Base-by-base conservation (phyloP, 768 basidiomycete genomes). In the Saitozyma sp. region DNA sequence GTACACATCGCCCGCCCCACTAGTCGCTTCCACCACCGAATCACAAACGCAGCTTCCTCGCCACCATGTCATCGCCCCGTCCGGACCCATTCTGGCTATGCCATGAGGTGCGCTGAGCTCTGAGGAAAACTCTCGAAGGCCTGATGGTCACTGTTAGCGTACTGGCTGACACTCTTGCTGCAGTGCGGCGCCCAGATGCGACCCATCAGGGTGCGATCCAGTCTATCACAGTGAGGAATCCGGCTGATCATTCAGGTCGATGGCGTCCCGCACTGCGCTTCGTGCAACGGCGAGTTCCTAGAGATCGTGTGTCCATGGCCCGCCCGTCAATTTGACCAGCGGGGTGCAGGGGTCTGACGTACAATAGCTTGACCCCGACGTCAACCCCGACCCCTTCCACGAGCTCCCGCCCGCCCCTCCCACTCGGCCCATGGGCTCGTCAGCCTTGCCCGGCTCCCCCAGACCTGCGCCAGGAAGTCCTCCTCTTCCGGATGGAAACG, bases 111-210 rank as follows among this genome's bases (percentile, higher is more conserved):
- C 48, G 71, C 56, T 9, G 16, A 9, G 8, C 29, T 6, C 13
- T 29, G 9, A 51, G 11, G 14, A 7, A 7, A 5, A 29, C 29
- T 29, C 29, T 5, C 29, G 29, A 29, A 29, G 29, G 29, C 29
- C 29, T 29, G 29, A 29, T 29, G 29, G 48, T 17, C 10, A 52
- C 57, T 50, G 45, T 49, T 11, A 2, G 11, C 6, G 1, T 20
- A 4, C 48, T 8, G 20, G 29, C 39, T 9, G 8, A 37, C 16
- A 39, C 40, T 1, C 16, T 52, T 52, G 19, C 13, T n/a, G 13
- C 48, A 93, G 92, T 95, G 92, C 74, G 84, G 87, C 76, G 86
- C 89, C 57, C 90, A 94, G 80, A 93, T 91, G 90, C 82, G 88
- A 56, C 91, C 92, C 1, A 81, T 92, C 51, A 91, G 89, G 89